phyloP scores from a whole-genome alignment of 805 yeast genomes.

The Myxozyma nipponensis region DNA sequence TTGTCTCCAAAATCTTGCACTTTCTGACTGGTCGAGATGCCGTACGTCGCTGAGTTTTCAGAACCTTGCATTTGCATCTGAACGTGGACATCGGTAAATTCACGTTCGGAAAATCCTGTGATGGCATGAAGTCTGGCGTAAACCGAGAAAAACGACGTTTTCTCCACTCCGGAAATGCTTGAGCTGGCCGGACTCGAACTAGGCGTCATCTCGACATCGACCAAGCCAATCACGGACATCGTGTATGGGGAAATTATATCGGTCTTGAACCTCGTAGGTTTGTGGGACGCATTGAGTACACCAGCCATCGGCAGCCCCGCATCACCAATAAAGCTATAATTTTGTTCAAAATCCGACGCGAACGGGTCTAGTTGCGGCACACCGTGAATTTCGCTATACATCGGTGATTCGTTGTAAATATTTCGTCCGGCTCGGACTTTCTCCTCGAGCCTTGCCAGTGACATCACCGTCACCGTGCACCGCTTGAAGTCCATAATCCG shows the following conservation, averaged over 20 bases:
- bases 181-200: neutral
- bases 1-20: slow-evolving; percentile 24
- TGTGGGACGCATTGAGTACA: slow-evolving; percentile 3
- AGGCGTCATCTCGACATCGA: slow-evolving; percentile 15
- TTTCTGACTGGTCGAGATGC: slow-evolving; percentile 23
- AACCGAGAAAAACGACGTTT: slow-evolving; percentile 7
- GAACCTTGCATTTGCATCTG: slow-evolving; percentile 13
- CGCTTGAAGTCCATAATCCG: slow-evolving; percentile 26
- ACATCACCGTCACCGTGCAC: slow-evolving; percentile 19
- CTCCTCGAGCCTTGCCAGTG: slow-evolving; percentile 20
- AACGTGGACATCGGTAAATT: slow-evolving; percentile 29
- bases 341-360: slow-evolving; percentile 1
- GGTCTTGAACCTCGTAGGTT: slow-evolving; percentile 1
- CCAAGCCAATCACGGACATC: slow-evolving; percentile 24
- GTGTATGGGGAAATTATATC: slow-evolving; percentile 31
- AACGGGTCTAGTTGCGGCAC: slow-evolving; percentile 2
- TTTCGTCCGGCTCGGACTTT: slow-evolving; percentile 17
- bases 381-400: slow-evolving; percentile 11
- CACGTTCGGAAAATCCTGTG: slow-evolving; percentile 28
- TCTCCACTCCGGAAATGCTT: neutral
- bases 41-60: slow-evolving; percentile 9
- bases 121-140: slow-evolving; percentile 15
- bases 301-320: slow-evolving; percentile 19
- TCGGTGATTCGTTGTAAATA: slow-evolving; percentile 17
- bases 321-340: slow-evolving; percentile 20